These are phyloP conservation scores for Collariella sp. DNA, from an alignment of 495 filamentous ascomycete genomes.

Conservation along the genomic window DNA sequence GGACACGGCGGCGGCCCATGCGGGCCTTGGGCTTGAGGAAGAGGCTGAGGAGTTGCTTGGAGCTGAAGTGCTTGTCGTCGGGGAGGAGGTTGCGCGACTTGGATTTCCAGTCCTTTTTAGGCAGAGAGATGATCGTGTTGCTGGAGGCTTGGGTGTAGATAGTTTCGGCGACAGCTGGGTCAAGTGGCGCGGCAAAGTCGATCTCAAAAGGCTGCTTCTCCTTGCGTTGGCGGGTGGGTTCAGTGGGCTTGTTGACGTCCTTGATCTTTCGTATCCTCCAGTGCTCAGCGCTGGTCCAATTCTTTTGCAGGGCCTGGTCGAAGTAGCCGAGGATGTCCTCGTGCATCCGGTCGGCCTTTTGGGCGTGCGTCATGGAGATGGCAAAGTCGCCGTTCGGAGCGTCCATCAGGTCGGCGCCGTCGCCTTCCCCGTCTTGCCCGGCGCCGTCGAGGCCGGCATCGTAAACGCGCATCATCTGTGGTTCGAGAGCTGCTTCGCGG, in stretches of 20 bases:
- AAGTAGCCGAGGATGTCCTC: slow-evolving; percentile 97
- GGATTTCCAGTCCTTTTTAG: slow-evolving; percentile 91
- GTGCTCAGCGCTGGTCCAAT: slow-evolving; percentile 98
- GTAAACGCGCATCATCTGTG: slow-evolving; percentile 53
- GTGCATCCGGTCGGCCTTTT: slow-evolving; percentile 54
- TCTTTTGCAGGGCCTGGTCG: slow-evolving; percentile 87
- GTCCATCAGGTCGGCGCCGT: slow-evolving; percentile 49
- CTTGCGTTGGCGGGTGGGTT: slow-evolving; percentile 56
- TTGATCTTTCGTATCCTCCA: slow-evolving; percentile 96
- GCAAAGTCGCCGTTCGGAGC: slow-evolving; percentile 56
- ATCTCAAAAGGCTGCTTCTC: slow-evolving; percentile 97
- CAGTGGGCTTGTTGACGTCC: slow-evolving; percentile 57
- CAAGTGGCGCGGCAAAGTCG: slow-evolving; percentile 70
- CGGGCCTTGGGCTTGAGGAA: slow-evolving; percentile 92
- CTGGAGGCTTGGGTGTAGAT: slow-evolving; percentile 76
- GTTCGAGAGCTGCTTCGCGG: slow-evolving; percentile 55
- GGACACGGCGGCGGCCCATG: slow-evolving; percentile 46
- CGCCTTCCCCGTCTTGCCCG: slow-evolving; percentile 50
- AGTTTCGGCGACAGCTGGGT: slow-evolving; percentile 59
- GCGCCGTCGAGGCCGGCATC: slow-evolving; percentile 43
- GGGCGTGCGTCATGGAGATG: slow-evolving; percentile 59
- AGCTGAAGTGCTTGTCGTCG: slow-evolving; percentile 98
- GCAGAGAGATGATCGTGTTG: slow-evolving; percentile 71
- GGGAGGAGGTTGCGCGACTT: slow-evolving; percentile 88
- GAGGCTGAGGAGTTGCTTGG: slow-evolving; percentile 72